Base-by-base conservation (phyloP, 345 rosid genomes). In the Populus euphratica region DNA sequence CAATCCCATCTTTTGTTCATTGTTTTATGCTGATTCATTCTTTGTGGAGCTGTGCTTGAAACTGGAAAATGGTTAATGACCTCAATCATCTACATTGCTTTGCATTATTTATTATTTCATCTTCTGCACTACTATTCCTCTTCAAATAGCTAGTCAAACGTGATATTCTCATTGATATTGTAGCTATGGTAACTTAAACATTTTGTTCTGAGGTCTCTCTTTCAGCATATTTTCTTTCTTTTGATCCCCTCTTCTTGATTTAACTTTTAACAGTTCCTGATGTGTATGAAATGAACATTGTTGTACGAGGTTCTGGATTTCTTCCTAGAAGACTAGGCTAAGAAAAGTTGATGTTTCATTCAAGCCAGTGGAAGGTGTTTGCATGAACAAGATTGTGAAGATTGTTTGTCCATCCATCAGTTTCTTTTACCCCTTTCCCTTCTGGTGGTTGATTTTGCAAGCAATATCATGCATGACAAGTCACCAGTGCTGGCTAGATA, bases 381-480 rank as follows among this genome's bases (percentile, higher is more conserved):
- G 50, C 76, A 47, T 18, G 66, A 49, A 49, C 72, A 49, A 47
- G 70, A 44, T 31, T 16, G 12, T 68, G 11, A 39, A 52, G 23
- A 36, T 25, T 25, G 63, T 25, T 1, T 23, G n/a, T 35, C 14
- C 16, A 27, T 62, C 47, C 41, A 29, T 4, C 61, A n/a, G 6
- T 20, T 21, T 62, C 18, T 18, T 17, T 69, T 21, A 13, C 43
- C n/a, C 39, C 2, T 17, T 20, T 35, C 8, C 25, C 16, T 59
- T 10, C 59, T 41, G 72, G 9, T 52, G 72, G 36, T 68, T 67
- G 50, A 70, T 62, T 52, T 63, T 71, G 54, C 36, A 49, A 71
- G 65, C 70, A 31, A 70, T 27, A 27, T 13, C 23, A n/a, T 50
- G 61, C 35, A 20, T 29, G 56, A 62, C 63, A 44, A 35, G 35